phyloP scores from a whole-genome alignment of 2,329 filamentous ascomycete genomes.

The Fusarium sarcochroum region DNA sequence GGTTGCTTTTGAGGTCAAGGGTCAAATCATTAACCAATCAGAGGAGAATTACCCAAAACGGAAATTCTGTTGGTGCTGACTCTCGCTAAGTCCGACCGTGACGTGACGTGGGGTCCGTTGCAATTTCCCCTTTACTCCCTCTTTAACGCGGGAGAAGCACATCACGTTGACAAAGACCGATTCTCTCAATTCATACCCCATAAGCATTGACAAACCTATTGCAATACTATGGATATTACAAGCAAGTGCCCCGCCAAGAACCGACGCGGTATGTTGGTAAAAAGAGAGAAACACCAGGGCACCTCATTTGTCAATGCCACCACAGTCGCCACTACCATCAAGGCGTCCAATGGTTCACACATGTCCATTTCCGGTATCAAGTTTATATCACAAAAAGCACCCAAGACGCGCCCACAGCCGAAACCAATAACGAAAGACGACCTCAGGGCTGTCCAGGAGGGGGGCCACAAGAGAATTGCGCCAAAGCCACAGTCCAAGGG shows the following conservation, averaged over 20 bases:
- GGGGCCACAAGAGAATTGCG: slow-evolving; percentile 6
- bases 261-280: slow-evolving; percentile 2
- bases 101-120: neutral
- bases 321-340: neutral
- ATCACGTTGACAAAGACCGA: neutral
- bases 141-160: neutral
- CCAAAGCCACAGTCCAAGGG: neutral
- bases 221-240: too few relatives aligned
- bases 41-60: slow-evolving; percentile 4
- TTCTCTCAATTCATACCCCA: too few relatives aligned
- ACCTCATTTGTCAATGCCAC: slow-evolving; percentile 15
- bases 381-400: neutral
- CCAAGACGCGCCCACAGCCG: neutral
- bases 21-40: neutral
- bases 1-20: too few relatives aligned
- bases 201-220: too few relatives aligned
- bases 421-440: slow-evolving; percentile 5
- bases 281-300: slow-evolving; percentile 13
- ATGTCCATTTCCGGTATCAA: neutral
- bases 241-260: neutral
- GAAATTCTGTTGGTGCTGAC: slow-evolving; percentile 6
- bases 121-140: neutral
- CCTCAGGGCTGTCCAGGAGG: slow-evolving; percentile 1
- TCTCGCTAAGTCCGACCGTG: neutral
- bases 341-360: neutral